Conservation (phyloP, 768 basidiomycete genomes). For the Mycena leptocephala region DNA sequence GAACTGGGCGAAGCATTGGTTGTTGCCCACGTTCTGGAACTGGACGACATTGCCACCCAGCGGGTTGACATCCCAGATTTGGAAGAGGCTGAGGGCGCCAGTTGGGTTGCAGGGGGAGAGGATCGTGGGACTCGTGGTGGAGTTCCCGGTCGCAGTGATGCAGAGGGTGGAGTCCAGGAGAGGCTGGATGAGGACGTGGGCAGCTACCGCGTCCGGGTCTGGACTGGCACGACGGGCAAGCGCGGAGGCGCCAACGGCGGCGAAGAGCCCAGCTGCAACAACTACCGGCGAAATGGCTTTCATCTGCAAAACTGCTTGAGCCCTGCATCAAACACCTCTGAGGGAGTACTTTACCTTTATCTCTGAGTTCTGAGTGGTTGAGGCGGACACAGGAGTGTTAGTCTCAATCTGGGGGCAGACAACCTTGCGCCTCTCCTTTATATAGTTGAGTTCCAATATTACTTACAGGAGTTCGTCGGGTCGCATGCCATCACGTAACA, state of each 20-base stretch:
- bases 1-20: slow-evolving; percentile 3
- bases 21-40: slow-evolving; percentile 12
- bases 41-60: slow-evolving; percentile 3
- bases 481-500: slow-evolving; percentile 1
- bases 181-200: slow-evolving; percentile 15
- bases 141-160: slow-evolving; percentile 2
- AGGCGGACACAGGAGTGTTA: slow-evolving; percentile 2
- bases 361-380: slow-evolving; percentile 2
- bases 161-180: slow-evolving; percentile 1
- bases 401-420: slow-evolving; percentile 9
- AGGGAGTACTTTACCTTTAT: slow-evolving; percentile 7
- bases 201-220: slow-evolving; percentile 1
- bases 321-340: slow-evolving; percentile 1
- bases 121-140: not conserved
- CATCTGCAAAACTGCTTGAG: slow-evolving; percentile 10
- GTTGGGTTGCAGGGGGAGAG: slow-evolving; percentile 9
- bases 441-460: slow-evolving; percentile 13
- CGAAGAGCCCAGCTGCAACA: not conserved
- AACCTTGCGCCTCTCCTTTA: slow-evolving; percentile 6
- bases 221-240: slow-evolving; percentile 1
- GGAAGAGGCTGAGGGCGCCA: slow-evolving; percentile 1
- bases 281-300: slow-evolving; percentile 4
- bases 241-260: slow-evolving; percentile 3
- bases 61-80: slow-evolving; percentile 12
- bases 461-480: slow-evolving; percentile 2